These are phyloP conservation scores for Gnomoniopsis sp. DNA, from an alignment of 2,329 filamentous ascomycete species.

Conservation along the genomic window DNA sequence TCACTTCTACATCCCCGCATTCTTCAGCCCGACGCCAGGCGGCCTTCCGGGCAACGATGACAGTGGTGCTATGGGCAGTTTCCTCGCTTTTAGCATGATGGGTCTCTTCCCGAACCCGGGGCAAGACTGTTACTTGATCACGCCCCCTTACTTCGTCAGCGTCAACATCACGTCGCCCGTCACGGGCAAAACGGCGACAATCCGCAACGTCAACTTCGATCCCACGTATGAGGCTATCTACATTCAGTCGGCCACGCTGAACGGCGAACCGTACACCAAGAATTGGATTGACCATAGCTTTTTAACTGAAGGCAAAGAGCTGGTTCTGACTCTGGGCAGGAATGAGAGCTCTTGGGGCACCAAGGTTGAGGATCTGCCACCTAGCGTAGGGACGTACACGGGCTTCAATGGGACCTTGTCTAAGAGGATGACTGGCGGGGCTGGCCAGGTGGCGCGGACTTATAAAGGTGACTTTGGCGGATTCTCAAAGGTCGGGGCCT, in stretches of 20 bases:
- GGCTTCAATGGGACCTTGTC: conserved; percentile 26
- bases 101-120: conserved; percentile 67
- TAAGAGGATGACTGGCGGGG: background rate
- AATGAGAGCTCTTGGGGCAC: conserved; percentile 66
- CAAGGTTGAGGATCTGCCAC: conserved; percentile 55
- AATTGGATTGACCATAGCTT: conserved; percentile 69
- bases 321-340: conserved; percentile 59
- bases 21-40: conserved; percentile 55
- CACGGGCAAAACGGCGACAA: conserved; percentile 57
- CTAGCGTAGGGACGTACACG: conserved; percentile 45
- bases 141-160: conserved; percentile 61
- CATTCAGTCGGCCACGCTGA: conserved; percentile 61
- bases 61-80: conserved; percentile 67
- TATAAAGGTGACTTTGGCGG: conserved; percentile 6
- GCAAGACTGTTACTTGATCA: conserved; percentile 70
- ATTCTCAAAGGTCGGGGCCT: background rate
- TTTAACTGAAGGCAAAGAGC: conserved; percentile 60
- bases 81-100: conserved; percentile 65
- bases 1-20: conserved; percentile 63
- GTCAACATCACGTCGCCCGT: conserved; percentile 55
- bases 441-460: background rate
- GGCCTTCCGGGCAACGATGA: conserved; percentile 72
- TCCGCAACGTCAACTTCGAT: conserved; percentile 62
- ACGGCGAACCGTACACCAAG: conserved; percentile 57
- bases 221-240: conserved; percentile 54